These are phyloP conservation scores for Acanthamoeba healyi DNA, from an alignment of 208 protist species.

Conservation along the genomic window DNA sequence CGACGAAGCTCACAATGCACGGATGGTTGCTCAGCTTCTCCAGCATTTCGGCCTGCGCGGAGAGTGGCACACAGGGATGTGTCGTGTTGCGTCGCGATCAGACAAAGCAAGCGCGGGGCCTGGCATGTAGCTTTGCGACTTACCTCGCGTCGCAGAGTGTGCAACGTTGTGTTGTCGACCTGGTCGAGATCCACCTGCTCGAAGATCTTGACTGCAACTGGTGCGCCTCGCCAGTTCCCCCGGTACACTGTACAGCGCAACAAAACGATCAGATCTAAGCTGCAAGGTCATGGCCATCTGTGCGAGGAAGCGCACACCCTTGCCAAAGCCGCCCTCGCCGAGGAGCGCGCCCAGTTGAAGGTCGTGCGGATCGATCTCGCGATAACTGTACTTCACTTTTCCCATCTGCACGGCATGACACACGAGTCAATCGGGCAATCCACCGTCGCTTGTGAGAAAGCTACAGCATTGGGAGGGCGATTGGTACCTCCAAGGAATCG, in stretches of 20 bases:
- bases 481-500: neutral
- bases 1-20: conserved; percentile 53
- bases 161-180: conserved; percentile 22
- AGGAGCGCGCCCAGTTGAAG: neutral
- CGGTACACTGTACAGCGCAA: neutral
- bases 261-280: too few species aligned
- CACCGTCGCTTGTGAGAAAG: too few species aligned
- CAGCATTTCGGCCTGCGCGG: conserved; percentile 66
- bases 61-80: neutral
- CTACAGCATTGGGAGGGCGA: too few species aligned
- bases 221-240: conserved; percentile 44
- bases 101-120: too few species aligned
- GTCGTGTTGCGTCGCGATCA: neutral
- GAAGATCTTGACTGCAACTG: conserved; percentile 69
- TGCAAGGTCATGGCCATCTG: neutral
- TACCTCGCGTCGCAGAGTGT: conserved; percentile 5
- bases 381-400: conserved; percentile 40
- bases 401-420: neutral
- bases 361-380: conserved; percentile 72
- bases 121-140: neutral
- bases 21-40: conserved; percentile 70
- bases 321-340: conserved; percentile 61
- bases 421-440: too few species aligned
- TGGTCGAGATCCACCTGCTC: conserved; percentile 45
- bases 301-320: neutral